These are phyloP conservation scores for Basidiobolus meristosporus DNA, from an alignment of 371 early-diverging fungal genomes.

Conservation along the genomic window DNA sequence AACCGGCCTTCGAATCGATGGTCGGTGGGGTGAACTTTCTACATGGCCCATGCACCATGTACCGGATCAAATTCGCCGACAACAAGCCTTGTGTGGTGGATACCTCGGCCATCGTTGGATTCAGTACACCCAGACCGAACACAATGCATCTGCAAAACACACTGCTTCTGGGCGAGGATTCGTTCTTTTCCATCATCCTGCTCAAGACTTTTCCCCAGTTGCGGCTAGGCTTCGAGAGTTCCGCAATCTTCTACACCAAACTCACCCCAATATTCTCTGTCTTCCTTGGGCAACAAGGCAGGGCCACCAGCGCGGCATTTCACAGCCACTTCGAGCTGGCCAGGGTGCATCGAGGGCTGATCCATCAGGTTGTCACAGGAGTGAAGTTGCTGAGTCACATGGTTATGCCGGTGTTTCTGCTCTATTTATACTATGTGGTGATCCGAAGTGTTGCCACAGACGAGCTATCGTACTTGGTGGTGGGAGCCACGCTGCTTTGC, in stretches of 20 bases:
- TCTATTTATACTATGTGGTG: slow-evolving; percentile 67
- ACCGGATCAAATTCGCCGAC: slow-evolving; percentile 73
- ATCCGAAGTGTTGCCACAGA: slow-evolving; percentile 23
- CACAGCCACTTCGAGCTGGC: slow-evolving; percentile 88
- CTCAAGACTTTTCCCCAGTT: slow-evolving; percentile 93
- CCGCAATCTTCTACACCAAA: slow-evolving; percentile 87
- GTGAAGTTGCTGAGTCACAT: slow-evolving; percentile 84
- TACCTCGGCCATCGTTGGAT: slow-evolving; percentile 77
- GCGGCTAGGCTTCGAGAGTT: slow-evolving; percentile 87
- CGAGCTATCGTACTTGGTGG: slow-evolving; percentile 31
- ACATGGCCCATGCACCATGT: slow-evolving; percentile 95
- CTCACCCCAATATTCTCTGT: slow-evolving; percentile 91
- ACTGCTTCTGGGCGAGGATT: slow-evolving; percentile 69
- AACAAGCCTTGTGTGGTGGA: slow-evolving; percentile 73
- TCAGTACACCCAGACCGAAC: slow-evolving; percentile 81
- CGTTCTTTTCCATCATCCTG: slow-evolving; percentile 91
- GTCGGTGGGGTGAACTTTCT: slow-evolving; percentile 95
- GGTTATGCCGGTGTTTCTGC: slow-evolving; percentile 80
- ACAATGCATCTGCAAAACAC: slow-evolving; percentile 94
- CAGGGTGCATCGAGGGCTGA: slow-evolving; percentile 75
- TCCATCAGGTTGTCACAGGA: slow-evolving; percentile 88
- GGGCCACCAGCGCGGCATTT: slow-evolving; percentile 97
- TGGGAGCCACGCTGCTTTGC: slow-evolving; percentile 34
- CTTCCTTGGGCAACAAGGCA: slow-evolving; percentile 88
- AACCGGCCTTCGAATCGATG: slow-evolving; percentile 98